phyloP scores from a whole-genome alignment of 176 grass and related monocot genomes.

The Tillandsia fasciculata region DNA sequence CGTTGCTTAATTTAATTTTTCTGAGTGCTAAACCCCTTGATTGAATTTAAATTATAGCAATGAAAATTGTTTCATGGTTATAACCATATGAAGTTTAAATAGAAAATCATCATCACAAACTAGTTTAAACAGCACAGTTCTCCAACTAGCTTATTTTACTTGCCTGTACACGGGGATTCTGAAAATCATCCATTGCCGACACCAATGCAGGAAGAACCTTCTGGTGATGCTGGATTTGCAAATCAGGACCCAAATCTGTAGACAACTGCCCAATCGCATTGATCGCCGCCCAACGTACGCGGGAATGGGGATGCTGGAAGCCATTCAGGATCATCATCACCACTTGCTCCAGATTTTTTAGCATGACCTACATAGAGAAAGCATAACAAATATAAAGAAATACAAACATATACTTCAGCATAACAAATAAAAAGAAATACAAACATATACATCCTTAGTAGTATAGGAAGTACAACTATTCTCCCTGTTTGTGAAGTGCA shows the following conservation, averaged over 20 bases:
- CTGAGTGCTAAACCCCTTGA: no score
- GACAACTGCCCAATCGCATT: constrained; percentile 96
- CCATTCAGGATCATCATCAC: constrained; percentile 79
- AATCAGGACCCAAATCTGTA: constrained; percentile 86
- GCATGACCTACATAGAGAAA: constrained; percentile 62
- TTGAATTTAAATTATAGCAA: no score
- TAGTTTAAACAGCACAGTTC: not conserved
- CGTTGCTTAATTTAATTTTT: no score
- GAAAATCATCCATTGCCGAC: constrained; percentile 90
- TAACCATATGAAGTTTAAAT: not conserved
- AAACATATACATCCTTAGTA: not conserved
- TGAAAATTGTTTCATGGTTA: not conserved
- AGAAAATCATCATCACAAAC: not conserved
- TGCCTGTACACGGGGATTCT: constrained; percentile 91
- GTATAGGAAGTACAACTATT: no score
- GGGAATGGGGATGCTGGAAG: constrained; percentile 75
- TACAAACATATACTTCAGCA: not conserved
- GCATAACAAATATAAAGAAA: constrained; percentile 9
- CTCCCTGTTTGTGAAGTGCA: no score
- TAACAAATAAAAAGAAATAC: constrained; percentile 9
- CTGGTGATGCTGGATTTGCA: constrained; percentile 90
- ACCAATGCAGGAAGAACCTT: constrained; percentile 85
- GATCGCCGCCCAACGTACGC: constrained; percentile 96
- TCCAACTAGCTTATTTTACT: not conserved
- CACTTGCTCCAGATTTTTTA: constrained; percentile 92